Evolutionary conservation across 169 alveolate genomes (phyloP).

Genomic region (Plasmodium yoelii): DNA sequence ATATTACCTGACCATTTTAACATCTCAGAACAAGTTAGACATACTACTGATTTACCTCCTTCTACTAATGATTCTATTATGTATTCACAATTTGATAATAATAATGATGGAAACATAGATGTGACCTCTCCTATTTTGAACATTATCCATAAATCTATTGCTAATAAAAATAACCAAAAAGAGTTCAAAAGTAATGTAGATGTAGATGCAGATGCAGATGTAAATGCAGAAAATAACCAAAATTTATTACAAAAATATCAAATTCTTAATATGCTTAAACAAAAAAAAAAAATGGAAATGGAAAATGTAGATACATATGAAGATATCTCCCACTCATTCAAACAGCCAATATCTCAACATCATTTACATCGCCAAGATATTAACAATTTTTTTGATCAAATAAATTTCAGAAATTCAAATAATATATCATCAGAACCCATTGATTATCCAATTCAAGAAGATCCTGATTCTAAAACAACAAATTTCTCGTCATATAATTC

Average conservation of each 20-base stretch:
- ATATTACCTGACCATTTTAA: neutral
- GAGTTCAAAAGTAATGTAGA: no score
- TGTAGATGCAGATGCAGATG: no score
- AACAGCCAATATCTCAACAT: neutral
- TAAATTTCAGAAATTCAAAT: no score
- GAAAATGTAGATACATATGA: neutral
- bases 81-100: neutral
- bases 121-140: constrained; percentile 32
- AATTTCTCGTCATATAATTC: no score
- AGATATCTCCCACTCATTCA: neutral
- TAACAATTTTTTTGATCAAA: no score
- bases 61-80: neutral
- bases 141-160: constrained; percentile 15
- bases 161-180: constrained; percentile 1
- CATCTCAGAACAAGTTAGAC: neutral
- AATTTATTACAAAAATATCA: constrained; percentile 9
- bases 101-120: neutral
- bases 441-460: no score
- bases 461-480: no score
- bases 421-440: no score
- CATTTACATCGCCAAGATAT: neutral
- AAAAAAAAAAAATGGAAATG: constrained; percentile 6
- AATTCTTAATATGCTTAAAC: constrained; percentile 18
- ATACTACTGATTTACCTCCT: neutral
- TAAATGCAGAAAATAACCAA: neutral